phyloP scores from a whole-genome alignment of 768 basidiomycete genomes.

The Boletellus ananiceps region DNA sequence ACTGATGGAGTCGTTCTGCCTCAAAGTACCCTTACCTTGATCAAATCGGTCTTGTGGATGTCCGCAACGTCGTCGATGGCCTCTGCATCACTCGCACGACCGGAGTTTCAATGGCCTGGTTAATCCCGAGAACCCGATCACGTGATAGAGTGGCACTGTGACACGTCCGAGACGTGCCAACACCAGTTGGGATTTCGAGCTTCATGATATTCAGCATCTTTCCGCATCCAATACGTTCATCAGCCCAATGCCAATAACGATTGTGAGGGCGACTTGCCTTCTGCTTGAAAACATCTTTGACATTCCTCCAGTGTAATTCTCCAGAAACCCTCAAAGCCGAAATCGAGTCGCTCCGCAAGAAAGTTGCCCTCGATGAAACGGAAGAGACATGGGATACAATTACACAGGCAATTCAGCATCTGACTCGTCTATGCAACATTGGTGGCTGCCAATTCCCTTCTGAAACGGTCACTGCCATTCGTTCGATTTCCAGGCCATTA shows the following conservation, averaged over 20 bases:
- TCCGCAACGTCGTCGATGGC: constrained; percentile 13
- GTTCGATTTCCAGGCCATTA: constrained; percentile 49
- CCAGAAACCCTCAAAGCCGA: constrained; percentile 32
- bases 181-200: constrained; percentile 10
- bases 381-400: constrained; percentile 82
- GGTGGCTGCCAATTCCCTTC: constrained; percentile 49
- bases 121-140: constrained; percentile 21
- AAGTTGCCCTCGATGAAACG: constrained; percentile 51
- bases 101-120: constrained; percentile 25
- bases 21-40: constrained; percentile 25
- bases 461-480: constrained; percentile 49
- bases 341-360: constrained; percentile 40
- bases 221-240: neutral
- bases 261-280: constrained; percentile 3
- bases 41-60: constrained; percentile 16
- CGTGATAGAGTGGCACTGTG: constrained; percentile 19
- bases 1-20: neutral
- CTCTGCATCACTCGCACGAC: neutral
- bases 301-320: constrained; percentile 29
- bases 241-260: constrained; percentile 29
- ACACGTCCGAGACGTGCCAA: constrained; percentile 20
- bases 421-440: constrained; percentile 48
- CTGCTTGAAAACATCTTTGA: neutral
- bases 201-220: constrained; percentile 14
- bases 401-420: constrained; percentile 40